These are phyloP conservation scores for Candida orba DNA, from an alignment of 805 yeast genomes.

Conservation along the genomic window DNA sequence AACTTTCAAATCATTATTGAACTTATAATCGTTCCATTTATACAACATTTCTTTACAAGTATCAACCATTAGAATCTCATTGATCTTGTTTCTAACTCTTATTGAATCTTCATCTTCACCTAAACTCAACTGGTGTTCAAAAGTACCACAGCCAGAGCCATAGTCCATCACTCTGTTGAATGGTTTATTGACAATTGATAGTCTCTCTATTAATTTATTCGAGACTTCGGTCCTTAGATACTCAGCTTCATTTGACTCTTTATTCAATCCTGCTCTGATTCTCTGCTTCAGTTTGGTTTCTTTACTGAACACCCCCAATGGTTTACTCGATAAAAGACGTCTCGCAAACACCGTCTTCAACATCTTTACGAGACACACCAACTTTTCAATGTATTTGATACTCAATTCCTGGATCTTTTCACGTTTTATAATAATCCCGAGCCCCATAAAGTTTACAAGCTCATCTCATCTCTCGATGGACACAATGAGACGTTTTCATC, in stretches of 20 bases:
- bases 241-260: constrained; percentile 51
- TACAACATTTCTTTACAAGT: constrained; percentile 45
- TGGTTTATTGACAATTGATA: constrained; percentile 62
- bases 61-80: constrained; percentile 59
- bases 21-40: constrained; percentile 38
- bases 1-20: constrained; percentile 37
- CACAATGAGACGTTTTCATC: no score
- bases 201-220: constrained; percentile 60
- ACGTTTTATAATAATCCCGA: no score
- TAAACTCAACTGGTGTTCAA: constrained; percentile 29
- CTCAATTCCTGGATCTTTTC: no score
- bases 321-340: no score
- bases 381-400: no score
- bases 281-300: constrained; percentile 55
- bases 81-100: constrained; percentile 44
- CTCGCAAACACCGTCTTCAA: no score
- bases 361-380: no score
- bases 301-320: neutral
- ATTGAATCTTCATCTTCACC: constrained; percentile 42
- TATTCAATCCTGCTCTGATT: constrained; percentile 38
- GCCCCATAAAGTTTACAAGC: no score
- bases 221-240: constrained; percentile 74
- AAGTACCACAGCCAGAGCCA: constrained; percentile 68
- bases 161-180: constrained; percentile 59
- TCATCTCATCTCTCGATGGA: no score